Evolutionary conservation across 2,329 filamentous ascomycete genomes (phyloP).

Genomic region (Colletotrichum camelliae): DNA sequence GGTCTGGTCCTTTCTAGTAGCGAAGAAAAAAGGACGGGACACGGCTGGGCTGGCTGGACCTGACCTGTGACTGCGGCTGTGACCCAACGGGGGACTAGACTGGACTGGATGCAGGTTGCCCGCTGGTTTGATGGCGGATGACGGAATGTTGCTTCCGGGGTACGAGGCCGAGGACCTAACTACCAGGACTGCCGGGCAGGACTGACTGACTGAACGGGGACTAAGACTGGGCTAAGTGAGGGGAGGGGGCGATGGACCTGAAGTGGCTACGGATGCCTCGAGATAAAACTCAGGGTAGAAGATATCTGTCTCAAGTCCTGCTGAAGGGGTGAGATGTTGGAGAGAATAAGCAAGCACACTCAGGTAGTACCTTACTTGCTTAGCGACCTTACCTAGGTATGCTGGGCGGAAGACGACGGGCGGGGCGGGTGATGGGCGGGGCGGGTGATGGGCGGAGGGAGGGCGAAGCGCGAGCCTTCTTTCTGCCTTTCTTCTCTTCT

Average conservation of each 20-base stretch:
- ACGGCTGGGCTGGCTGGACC: neutral
- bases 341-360: neutral
- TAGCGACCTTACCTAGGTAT: neutral
- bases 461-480: neutral
- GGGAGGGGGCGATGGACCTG: neutral
- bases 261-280: neutral
- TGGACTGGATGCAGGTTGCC: neutral
- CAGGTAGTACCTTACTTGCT: neutral
- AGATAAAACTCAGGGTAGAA: neutral
- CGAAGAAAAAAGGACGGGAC: neutral
- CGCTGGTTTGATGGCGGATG: neutral
- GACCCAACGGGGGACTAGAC: neutral
- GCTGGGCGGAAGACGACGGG: neutral
- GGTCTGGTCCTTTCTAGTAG: slow-evolving; percentile 9
- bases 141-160: neutral
- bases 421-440: neutral
- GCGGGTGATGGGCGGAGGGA: too few species aligned
- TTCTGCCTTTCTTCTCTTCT: neutral
- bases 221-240: neutral
- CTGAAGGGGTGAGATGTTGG: neutral
- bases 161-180: neutral
- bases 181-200: neutral
- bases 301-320: slow-evolving; percentile 3
- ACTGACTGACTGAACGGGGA: neutral
- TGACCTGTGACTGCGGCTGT: neutral